Percentiles rank a stretch among this genome's conserved stretches.
Conservation (phyloP, 2,329 filamentous ascomycete genomes). For the Alternaria consortialis region DNA sequence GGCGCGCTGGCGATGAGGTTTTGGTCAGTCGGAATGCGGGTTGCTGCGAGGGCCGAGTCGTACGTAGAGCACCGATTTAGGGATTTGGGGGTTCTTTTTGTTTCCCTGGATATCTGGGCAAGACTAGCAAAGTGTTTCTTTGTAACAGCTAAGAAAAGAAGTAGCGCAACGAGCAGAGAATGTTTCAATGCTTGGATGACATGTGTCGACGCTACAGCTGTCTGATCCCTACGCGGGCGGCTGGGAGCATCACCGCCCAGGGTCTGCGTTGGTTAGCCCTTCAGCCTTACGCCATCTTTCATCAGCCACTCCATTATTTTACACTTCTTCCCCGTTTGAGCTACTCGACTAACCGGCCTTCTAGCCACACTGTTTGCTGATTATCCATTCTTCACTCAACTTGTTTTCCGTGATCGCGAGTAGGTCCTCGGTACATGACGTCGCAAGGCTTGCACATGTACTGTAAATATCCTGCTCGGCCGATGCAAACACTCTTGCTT, state of each 20-base stretch:
- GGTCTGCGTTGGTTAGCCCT: slow-evolving; percentile 8
- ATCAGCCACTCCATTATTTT: slow-evolving; percentile 15
- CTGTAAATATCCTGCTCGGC: not conserved
- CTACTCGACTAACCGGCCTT: not conserved
- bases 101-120: no score
- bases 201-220: slow-evolving; percentile 10
- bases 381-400: not conserved
- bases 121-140: not conserved
- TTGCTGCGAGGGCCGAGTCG: slow-evolving; percentile 4
- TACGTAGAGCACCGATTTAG: not conserved
- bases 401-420: not conserved
- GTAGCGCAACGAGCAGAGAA: not conserved
- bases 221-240: slow-evolving; percentile 10
- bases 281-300: slow-evolving; percentile 19
- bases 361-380: not conserved
- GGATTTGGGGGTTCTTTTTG: not conserved
- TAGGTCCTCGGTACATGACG: not conserved
- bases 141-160: not conserved
- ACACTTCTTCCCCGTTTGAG: not conserved
- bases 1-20: not conserved
- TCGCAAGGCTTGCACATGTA: not conserved
- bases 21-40: slow-evolving; percentile 7
- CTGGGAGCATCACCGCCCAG: slow-evolving; percentile 12
- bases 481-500: not conserved
- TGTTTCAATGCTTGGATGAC: slow-evolving; percentile 6